These are phyloP conservation scores for Monsonia emarginata DNA, from an alignment of 441 rosid species.

Conservation along the genomic window DNA sequence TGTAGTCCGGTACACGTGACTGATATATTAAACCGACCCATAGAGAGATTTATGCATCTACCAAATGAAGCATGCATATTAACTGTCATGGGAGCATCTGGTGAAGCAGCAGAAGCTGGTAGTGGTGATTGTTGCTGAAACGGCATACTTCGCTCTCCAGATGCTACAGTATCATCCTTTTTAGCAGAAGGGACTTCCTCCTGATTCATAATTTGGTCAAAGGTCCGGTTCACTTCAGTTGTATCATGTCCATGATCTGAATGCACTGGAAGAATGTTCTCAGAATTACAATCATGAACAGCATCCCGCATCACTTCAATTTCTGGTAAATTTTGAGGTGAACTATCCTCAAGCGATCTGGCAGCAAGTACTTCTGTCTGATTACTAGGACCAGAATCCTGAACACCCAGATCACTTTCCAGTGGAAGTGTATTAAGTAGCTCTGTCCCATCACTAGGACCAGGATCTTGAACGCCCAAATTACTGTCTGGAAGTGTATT, in stretches of 20 bases:
- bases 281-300: constrained; percentile 21
- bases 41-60: constrained; percentile 24
- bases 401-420: constrained; percentile 3
- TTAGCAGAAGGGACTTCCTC: constrained; percentile 32
- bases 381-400: constrained; percentile 17
- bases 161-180: constrained; percentile 30
- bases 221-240: constrained; percentile 18
- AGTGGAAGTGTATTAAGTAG: neutral
- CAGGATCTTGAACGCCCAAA: constrained; percentile 16
- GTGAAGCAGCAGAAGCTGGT: constrained; percentile 28
- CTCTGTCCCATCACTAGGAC: constrained; percentile 23
- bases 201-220: constrained; percentile 26
- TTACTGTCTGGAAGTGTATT: neutral
- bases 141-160: constrained; percentile 26
- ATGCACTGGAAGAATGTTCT: constrained; percentile 20
- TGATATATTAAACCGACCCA: neutral
- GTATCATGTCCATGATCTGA: constrained; percentile 19
- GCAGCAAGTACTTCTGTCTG: constrained; percentile 17
- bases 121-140: constrained; percentile 39
- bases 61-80: constrained; percentile 28
- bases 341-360: constrained; percentile 14
- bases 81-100: constrained; percentile 23
- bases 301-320: constrained; percentile 48
- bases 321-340: constrained; percentile 36
- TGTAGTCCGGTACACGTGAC: neutral